A percentile compares a stretch with the other conserved stretches of the same genome.
phyloP scores from a whole-genome alignment of 768 basidiomycete species.

The Scleroderma citrinum region DNA sequence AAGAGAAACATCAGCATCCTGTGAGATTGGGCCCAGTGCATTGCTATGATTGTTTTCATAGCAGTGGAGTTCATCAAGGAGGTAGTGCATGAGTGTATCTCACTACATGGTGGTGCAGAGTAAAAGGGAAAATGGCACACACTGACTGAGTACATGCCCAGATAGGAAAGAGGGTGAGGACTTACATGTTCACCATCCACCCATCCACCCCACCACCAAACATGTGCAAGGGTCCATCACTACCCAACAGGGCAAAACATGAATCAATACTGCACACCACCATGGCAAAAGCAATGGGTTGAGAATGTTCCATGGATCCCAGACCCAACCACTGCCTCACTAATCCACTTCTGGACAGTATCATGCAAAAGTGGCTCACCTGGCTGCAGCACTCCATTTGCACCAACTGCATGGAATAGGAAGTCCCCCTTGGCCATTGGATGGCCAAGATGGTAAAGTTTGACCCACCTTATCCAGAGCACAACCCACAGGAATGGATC shows the following conservation, averaged over 20 bases:
- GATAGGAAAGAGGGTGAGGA: not conserved
- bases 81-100: slow-evolving; percentile 15
- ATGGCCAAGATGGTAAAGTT: not conserved
- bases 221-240: slow-evolving; percentile 30
- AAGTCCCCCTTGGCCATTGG: slow-evolving; percentile 10
- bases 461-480: slow-evolving; percentile 2
- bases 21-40: not conserved
- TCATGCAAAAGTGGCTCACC: too few species aligned
- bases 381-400: too few species aligned
- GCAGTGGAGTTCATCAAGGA: slow-evolving; percentile 22
- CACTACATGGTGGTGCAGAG: not conserved
- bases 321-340: too few species aligned
- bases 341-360: too few species aligned
- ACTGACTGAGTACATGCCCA: not conserved
- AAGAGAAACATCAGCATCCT: too few species aligned
- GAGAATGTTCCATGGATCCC: too few species aligned
- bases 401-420: slow-evolving; percentile 20
- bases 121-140: not conserved
- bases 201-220: slow-evolving; percentile 43
- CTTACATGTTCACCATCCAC: slow-evolving; percentile 32
- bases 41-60: slow-evolving; percentile 23
- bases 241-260: slow-evolving; percentile 29
- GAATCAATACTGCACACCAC: slow-evolving; percentile 26
- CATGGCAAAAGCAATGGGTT: slow-evolving; percentile 22
- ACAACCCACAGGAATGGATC: not conserved